Base-by-base conservation (phyloP, 2,329 filamentous ascomycete genomes). In the Knoxdaviesia proteae region DNA sequence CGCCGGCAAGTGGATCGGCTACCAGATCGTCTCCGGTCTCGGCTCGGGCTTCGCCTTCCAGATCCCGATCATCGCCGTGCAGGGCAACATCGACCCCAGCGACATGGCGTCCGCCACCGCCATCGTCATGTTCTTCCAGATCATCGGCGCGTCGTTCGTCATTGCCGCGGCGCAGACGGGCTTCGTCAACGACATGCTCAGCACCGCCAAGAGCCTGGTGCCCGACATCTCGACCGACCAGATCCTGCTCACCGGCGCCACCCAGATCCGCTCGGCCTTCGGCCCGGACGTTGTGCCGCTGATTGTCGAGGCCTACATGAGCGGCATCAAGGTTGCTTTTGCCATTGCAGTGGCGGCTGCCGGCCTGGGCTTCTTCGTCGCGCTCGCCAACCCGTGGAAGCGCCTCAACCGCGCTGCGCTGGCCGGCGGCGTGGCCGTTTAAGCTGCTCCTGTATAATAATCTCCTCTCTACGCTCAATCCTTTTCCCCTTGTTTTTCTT, bases 301-400 rank as follows among this genome's bases (percentile, higher is more conserved):
- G 0, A 73, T 82, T 36, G 61, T 80, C 31, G 48, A 55, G 0
- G 74, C 71, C 0, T 83, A 83, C 58, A 80, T 70, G 49, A 58
- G 69, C 42, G 71, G 71, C 0, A 70, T 78, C 49, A 74, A 77
- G 52, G 74, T 79, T 6, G 63, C 67, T 5, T 69, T 76, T 36
- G 77, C 73, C 7, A 61, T 77, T 48, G 64, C 65, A 9, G 61
- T 67, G 20, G 53, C 76, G 5, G 66, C 63, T 32, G 62, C 57
- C 2, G 63, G 62, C 3, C 42, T 65, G 31, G 56, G 62, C 0
- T 54, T 60, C 5, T 34, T 62, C 4, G 44, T 62, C 11, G 52
- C 52, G 10, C 45, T 61, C 5, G 52, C 47, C 31, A 58, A 56
- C 6, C 53, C 53, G 31, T 66, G 63, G 63, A 53, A 51, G 46